These are phyloP conservation scores for Neonectria faginata DNA, from an alignment of 2,329 filamentous ascomycete genomes.

Conservation along the genomic window DNA sequence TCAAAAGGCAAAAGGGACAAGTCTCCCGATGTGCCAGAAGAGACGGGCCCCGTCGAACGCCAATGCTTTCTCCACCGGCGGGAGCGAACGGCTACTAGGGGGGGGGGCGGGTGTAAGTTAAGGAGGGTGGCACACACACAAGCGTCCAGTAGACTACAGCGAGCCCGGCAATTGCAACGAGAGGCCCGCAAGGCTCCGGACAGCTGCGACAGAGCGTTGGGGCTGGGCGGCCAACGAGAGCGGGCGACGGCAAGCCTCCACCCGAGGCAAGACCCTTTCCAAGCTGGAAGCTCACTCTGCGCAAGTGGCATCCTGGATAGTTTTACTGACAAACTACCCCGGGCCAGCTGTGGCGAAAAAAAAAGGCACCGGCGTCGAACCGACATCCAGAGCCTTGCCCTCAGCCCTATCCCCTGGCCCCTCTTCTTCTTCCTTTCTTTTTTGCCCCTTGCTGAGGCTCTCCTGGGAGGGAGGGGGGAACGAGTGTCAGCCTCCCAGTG, in stretches of 20 bases:
- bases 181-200: slow-evolving; percentile 28
- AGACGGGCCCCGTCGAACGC: slow-evolving; percentile 24
- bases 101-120: not conserved
- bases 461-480: not conserved
- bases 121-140: not conserved
- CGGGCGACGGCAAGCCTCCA: slow-evolving; percentile 37
- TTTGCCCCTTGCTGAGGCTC: slow-evolving; percentile 7
- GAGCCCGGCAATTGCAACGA: slow-evolving; percentile 33
- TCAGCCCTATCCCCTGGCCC: slow-evolving; percentile 45
- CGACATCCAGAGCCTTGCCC: slow-evolving; percentile 39
- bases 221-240: slow-evolving; percentile 36
- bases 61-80: slow-evolving; percentile 40
- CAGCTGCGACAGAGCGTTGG: slow-evolving; percentile 34
- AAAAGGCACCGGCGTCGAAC: slow-evolving; percentile 32
- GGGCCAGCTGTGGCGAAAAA: slow-evolving; percentile 45
- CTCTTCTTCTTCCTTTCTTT: slow-evolving; percentile 2
- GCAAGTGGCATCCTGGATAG: slow-evolving; percentile 24
- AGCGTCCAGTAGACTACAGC: slow-evolving; percentile 7
- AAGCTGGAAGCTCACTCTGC: slow-evolving; percentile 32
- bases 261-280: slow-evolving; percentile 39
- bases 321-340: slow-evolving; percentile 30
- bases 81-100: slow-evolving; percentile 43
- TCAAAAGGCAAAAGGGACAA: slow-evolving; percentile 33
- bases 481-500: slow-evolving; percentile 4
- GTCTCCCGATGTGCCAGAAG: slow-evolving; percentile 38